phyloP scores from a whole-genome alignment of 225 moss, liverwort and hornwort species.

The Antitrichia curtipendula region DNA sequence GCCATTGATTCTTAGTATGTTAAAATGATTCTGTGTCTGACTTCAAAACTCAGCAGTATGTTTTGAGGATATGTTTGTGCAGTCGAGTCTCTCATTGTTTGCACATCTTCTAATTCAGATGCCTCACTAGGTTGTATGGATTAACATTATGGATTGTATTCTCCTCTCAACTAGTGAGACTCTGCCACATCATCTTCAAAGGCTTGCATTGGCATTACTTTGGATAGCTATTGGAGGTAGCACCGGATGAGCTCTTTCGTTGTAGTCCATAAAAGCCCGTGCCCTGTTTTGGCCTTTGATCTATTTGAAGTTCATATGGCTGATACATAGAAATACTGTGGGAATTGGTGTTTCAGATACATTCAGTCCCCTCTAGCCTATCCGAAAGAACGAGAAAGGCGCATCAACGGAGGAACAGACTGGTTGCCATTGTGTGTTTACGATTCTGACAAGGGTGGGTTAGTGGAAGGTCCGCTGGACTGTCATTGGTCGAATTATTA shows the following conservation, averaged over 20 bases:
- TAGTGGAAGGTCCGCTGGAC: constrained; percentile 36
- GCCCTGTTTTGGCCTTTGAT: not conserved
- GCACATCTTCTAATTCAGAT: not conserved
- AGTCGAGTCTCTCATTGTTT: not conserved
- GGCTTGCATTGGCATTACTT: not conserved
- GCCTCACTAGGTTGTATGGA: not conserved
- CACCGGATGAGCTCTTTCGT: not conserved
- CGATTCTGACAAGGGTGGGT: constrained; percentile 62
- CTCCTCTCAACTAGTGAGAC: not conserved
- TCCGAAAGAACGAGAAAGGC: constrained; percentile 63
- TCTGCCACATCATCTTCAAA: not conserved
- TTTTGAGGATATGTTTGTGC: not conserved
- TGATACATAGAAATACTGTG: not conserved
- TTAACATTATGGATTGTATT: not conserved
- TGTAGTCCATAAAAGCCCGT: not conserved
- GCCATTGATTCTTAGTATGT: not conserved
- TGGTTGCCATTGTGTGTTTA: constrained; percentile 73
- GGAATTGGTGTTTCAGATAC: constrained; percentile 40
- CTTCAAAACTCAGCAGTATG: not conserved
- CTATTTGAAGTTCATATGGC: not conserved
- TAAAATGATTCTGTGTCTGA: not conserved
- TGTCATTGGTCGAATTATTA: constrained; percentile 80
- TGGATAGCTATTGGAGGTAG: not conserved
- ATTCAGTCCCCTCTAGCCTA: constrained; percentile 84
- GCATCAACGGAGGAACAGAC: constrained; percentile 36